Percentiles rank a stretch among this genome's conserved stretches.
These are phyloP conservation scores for Entrophospora sp. DNA, from an alignment of 192 early-diverging fungal species.

Conservation along the genomic window DNA sequence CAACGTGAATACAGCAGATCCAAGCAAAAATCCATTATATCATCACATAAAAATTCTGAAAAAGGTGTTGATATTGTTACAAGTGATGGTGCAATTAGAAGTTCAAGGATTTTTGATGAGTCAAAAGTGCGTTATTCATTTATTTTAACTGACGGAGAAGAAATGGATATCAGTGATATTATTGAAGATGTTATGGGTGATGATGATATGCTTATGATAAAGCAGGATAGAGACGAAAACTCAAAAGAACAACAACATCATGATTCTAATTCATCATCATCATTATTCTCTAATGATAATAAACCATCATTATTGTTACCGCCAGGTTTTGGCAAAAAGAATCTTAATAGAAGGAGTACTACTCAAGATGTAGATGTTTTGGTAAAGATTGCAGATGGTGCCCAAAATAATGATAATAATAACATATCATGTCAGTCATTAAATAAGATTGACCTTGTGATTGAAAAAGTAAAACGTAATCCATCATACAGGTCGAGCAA, in stretches of 20 bases:
- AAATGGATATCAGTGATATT: too few relatives aligned
- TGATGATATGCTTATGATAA: too few relatives aligned
- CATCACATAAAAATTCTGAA: conserved; percentile 22
- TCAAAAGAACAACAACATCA: too few relatives aligned
- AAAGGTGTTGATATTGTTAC: conserved; percentile 28
- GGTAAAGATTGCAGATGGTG: background rate
- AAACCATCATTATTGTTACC: background rate
- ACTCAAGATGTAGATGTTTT: background rate
- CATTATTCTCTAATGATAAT: too few relatives aligned
- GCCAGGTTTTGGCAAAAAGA: background rate
- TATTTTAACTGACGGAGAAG: conserved; percentile 30
- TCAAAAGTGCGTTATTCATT: conserved; percentile 37
- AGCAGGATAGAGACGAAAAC: too few relatives aligned
- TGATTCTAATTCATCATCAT: too few relatives aligned
- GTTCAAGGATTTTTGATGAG: too few relatives aligned
- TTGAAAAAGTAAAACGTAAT: too few relatives aligned
- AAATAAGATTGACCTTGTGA: too few relatives aligned
- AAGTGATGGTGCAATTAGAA: conserved; percentile 29
- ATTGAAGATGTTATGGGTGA: conserved; percentile 34
- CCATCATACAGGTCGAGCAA: too few relatives aligned
- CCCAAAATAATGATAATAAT: too few relatives aligned
- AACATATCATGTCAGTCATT: too few relatives aligned
- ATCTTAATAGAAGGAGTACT: background rate
- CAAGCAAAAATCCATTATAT: background rate
- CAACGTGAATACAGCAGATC: background rate